Evolutionary conservation across 2,329 filamentous ascomycete genomes (phyloP), one percentile per base, ranked within the genome.

Genomic region (Aspergillus sp.): DNA sequence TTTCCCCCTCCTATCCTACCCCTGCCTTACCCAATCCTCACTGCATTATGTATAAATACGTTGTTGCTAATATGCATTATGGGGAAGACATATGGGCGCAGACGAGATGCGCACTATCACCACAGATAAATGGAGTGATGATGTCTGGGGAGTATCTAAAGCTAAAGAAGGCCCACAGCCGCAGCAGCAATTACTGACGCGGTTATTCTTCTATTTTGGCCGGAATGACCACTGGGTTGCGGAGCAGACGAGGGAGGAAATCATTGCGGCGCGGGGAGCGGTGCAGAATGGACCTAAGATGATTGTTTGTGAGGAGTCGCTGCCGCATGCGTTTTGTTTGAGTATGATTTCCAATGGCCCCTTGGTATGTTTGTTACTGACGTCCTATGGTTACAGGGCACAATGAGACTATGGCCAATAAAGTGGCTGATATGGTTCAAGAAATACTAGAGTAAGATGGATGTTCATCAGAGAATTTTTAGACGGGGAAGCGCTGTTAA

Each of bases 221-320:
- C 73, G 80, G 37, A 73, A 81, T 48, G 85, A 88, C 66, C 83
- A 86, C 65, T 87, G 85, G 85, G 82, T 87, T 25, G 83, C 84
- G 1, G 77, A 84, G 61, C 73, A 76, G 64, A 86, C 84, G 31
- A 74, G 84, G 37, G 81, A 87, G 63, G 78, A 79, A 41, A 73
- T 87, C 39, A 81, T 87, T 47, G 70, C 69, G 40, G 64, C 74
- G 11, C 70, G 80, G 43, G 79, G 77, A 19, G 58, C 37, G 52
- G 56, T 50, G 60, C 55, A 68, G 57, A 63, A 66, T 25, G 78
- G 79, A 33, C 81, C 82, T 3, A 73, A 68, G 17, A 85, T 87
- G 81, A 70, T 82, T 55, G 75, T 87, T 60, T 84, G 84, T 65
- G 77, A 82, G 60, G 72, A 76, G 47, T 81, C 80, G 0, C 75